phyloP scores from a whole-genome alignment of 805 yeast genomes.

The Saturnispora halmiae region DNA sequence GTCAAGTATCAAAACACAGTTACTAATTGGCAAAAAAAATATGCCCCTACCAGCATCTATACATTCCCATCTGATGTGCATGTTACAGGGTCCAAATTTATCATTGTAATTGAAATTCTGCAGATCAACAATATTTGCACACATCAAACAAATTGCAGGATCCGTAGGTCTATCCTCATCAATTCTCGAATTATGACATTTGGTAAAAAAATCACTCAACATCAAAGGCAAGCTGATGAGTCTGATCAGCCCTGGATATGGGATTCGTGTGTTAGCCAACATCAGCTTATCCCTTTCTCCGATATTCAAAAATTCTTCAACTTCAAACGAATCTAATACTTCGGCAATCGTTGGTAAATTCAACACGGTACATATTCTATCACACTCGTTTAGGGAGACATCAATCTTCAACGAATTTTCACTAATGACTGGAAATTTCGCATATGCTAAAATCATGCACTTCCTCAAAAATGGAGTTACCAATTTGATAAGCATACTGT shows the following conservation, averaged over 20 bases:
- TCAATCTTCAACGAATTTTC: conserved; percentile 8
- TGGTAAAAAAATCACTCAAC: conserved; percentile 60
- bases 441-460: conserved; percentile 44
- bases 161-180: conserved; percentile 39
- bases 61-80: conserved; percentile 58
- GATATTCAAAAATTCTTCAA: conserved; percentile 12
- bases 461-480: conserved; percentile 59
- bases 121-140: conserved; percentile 61
- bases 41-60: conserved; percentile 56
- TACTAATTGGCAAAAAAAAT: conserved; percentile 61
- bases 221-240: conserved; percentile 58
- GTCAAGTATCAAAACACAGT: conserved; percentile 53
- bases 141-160: conserved; percentile 80
- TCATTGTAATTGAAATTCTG: conserved; percentile 53
- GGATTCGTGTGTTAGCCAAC: conserved; percentile 26
- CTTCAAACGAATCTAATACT: conserved; percentile 16
- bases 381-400: conserved; percentile 37
- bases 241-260: conserved; percentile 58
- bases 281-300: conserved; percentile 9
- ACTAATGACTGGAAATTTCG: conserved; percentile 12
- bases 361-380: conserved; percentile 42
- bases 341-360: conserved; percentile 34
- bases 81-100: conserved; percentile 67
- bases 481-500: conserved; percentile 46
- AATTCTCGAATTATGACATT: conserved; percentile 39